Evolutionary conservation across 2,329 filamentous ascomycete species (phyloP).

Genomic region (Colletotrichum shisoi): DNA sequence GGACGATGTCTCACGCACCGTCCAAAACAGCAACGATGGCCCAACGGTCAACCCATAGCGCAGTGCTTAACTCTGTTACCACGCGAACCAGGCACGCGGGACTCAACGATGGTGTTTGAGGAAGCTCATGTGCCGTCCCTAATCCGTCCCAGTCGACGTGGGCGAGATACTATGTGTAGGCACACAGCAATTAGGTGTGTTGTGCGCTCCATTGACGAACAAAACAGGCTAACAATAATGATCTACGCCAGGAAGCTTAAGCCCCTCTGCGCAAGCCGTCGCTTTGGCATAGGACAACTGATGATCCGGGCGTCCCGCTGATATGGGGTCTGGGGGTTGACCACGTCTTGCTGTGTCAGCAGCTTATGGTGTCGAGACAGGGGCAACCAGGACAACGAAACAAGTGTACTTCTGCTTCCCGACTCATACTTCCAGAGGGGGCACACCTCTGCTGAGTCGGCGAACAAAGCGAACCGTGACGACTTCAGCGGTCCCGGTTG

Average conservation of each 20-base stretch:
- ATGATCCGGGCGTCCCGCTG: constrained; percentile 30
- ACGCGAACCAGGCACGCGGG: constrained; percentile 28
- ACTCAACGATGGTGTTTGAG: constrained; percentile 1
- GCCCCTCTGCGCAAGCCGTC: constrained; percentile 16
- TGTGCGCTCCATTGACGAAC: not conserved
- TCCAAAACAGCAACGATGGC: constrained; percentile 26
- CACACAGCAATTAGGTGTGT: not conserved
- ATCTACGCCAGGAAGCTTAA: constrained; percentile 32
- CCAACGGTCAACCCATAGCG: constrained; percentile 25
- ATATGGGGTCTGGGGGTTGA: constrained; percentile 3
- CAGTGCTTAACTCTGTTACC: constrained; percentile 19
- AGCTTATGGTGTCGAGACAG: constrained; percentile 18
- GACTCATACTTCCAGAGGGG: constrained; percentile 16
- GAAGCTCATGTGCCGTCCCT: not conserved
- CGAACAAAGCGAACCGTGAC: not conserved
- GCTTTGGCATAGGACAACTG: constrained; percentile 24
- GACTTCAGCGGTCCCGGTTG: constrained; percentile 6
- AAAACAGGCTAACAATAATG: constrained; percentile 5
- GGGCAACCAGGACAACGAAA: constrained; percentile 23
- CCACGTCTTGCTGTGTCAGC: constrained; percentile 12
- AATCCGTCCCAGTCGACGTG: not conserved
- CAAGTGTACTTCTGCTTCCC: constrained; percentile 1
- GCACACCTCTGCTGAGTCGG: constrained; percentile 14
- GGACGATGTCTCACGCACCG: constrained; percentile 35
- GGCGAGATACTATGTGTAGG: not conserved